These are phyloP conservation scores for Chlorella vulgaris DNA, from an alignment of 139 green algal species.

Conservation along the genomic window DNA sequence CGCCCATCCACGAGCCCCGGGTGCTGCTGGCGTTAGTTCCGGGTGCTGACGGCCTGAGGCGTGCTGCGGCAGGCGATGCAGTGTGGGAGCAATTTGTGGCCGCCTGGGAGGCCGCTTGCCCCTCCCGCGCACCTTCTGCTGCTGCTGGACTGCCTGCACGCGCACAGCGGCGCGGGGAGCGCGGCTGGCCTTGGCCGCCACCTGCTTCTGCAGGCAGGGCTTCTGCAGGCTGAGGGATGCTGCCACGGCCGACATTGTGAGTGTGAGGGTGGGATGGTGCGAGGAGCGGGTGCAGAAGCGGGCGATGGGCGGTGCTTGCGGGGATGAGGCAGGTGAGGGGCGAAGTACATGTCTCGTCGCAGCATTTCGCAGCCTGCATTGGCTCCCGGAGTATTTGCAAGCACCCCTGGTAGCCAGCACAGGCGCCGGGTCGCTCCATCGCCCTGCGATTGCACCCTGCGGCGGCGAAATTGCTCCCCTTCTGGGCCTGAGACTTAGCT, in stretches of 20 bases:
- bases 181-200: background rate
- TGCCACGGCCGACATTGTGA: conserved; percentile 14
- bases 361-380: too few species aligned
- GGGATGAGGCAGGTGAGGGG: too few species aligned
- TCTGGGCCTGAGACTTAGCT: too few species aligned
- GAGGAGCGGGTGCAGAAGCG: background rate
- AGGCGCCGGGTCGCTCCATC: too few species aligned
- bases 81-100: background rate
- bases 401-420: too few species aligned
- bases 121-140: conserved; percentile 31
- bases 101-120: background rate
- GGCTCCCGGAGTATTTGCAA: too few species aligned
- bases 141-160: conserved; percentile 29
- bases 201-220: background rate
- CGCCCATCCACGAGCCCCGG: background rate
- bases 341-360: too few species aligned
- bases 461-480: too few species aligned
- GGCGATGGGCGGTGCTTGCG: too few species aligned
- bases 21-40: background rate
- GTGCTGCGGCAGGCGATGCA: background rate
- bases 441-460: too few species aligned
- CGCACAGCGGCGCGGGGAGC: conserved; percentile 27
- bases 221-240: conserved; percentile 19
- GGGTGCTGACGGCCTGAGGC: background rate
- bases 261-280: background rate